These are phyloP conservation scores for Diddensiella santjacobensis DNA, from an alignment of 805 yeast species.

Conservation along the genomic window DNA sequence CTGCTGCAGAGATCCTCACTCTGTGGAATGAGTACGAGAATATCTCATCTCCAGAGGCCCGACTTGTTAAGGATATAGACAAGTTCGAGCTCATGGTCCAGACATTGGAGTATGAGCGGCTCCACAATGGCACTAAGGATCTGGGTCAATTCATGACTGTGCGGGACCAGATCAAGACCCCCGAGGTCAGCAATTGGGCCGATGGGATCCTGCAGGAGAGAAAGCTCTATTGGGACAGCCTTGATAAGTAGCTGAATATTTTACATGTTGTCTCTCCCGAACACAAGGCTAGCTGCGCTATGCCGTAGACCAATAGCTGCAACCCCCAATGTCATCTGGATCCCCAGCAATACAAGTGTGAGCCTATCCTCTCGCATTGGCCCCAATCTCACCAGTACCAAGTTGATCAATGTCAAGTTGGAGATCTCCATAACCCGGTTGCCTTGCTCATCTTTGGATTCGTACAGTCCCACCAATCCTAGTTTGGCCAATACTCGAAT, in stretches of 20 bases:
- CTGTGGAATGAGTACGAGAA: conserved; percentile 90
- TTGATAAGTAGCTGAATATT: conserved; percentile 7
- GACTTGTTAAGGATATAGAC: conserved; percentile 90
- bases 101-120: conserved; percentile 63
- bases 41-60: conserved; percentile 74
- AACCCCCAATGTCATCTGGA: conserved; percentile 68
- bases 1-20: conserved; percentile 61
- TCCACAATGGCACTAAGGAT: conserved; percentile 51
- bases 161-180: conserved; percentile 58
- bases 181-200: conserved; percentile 67
- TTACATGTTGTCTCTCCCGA: conserved; percentile 80
- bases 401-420: conserved; percentile 84
- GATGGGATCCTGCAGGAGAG: conserved; percentile 53
- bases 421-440: conserved; percentile 58
- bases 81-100: conserved; percentile 73
- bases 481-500: conserved; percentile 47
- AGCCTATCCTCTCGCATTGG: conserved; percentile 82
- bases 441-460: conserved; percentile 25
- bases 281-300: conserved; percentile 76
- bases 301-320: conserved; percentile 70
- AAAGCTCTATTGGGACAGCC: conserved; percentile 37
- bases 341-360: conserved; percentile 52
- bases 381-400: conserved; percentile 80
- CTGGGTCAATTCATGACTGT: conserved; percentile 69
- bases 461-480: conserved; percentile 46